Evolutionary conservation across 2,329 filamentous ascomycete genomes (phyloP), one percentile per base, ranked within the genome.

Genomic region (Colletotrichum noveboracense): DNA sequence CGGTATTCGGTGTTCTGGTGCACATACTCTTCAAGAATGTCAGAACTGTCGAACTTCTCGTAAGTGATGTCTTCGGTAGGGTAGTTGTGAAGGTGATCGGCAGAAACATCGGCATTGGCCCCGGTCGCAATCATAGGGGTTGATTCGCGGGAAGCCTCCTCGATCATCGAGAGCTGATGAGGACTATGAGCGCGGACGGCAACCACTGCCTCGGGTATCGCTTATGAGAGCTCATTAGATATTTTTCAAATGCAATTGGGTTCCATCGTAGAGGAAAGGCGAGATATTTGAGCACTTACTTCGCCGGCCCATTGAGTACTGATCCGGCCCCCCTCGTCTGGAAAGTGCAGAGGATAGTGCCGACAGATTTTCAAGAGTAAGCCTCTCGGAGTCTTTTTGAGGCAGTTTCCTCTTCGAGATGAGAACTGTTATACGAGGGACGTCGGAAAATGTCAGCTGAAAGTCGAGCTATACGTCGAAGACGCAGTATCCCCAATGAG

Each of bases 101-200:
- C 32, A 24, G 52, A 60, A 30, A 18, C 16, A 14, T 30, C 62
- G 16, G 21, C 7, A 13, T 36, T 30, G n/a, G 4, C 24, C 4
- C 6, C 21, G 10, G 16, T 18, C 28, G 12, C 43, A 30, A 52
- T 36, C 9, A 58, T 62, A 16, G 65, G 14, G 13, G 43, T 28
- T 18, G 68, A 62, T 61, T 76, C 70, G 10, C 48, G 70, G 6
- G 66, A 76, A 8, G 38, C 71, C 61, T 76, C 74, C 28, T 75
- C 66, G 61, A 76, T 76, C 61, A 75, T 76, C 13, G 74, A 76
- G 14, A 76, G 74, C 5, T 58, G 66, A 34, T 76, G 74, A 48
- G 74, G 74, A 16, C 30, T 76, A 10, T 76, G 74, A 7, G 16
- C 66, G 34, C 66, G 60, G 6, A 75, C 24, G 6, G 24, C 43